Conservation (phyloP, 2,329 filamentous ascomycete species). For the Chaetomium globosum region DNA sequence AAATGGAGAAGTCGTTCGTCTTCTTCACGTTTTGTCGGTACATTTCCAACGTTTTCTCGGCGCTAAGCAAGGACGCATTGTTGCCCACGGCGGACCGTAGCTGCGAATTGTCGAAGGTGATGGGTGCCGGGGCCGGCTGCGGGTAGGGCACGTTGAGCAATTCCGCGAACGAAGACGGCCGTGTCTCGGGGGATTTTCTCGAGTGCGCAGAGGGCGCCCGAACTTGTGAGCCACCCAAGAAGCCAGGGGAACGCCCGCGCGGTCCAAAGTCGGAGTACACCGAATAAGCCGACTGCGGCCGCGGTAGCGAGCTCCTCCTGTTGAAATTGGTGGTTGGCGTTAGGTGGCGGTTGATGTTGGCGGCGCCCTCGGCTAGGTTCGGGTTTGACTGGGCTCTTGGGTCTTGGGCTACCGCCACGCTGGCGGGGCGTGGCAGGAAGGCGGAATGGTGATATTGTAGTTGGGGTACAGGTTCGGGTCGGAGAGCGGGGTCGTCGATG, state of each 20-base stretch:
- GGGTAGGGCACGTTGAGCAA: constrained; percentile 73
- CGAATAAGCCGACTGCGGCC: constrained; percentile 78
- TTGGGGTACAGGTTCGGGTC: constrained; percentile 53
- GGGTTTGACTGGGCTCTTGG: constrained; percentile 54
- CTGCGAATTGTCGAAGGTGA: constrained; percentile 77
- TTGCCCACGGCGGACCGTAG: constrained; percentile 78
- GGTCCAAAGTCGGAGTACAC: constrained; percentile 68
- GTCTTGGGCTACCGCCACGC: constrained; percentile 45
- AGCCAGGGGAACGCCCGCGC: constrained; percentile 63
- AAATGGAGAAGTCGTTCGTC: constrained; percentile 83
- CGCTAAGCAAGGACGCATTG: constrained; percentile 87
- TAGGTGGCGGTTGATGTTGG: constrained; percentile 62
- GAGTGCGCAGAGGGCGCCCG: constrained; percentile 55
- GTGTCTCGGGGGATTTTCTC: constrained; percentile 59
- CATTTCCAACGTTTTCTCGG: constrained; percentile 95
- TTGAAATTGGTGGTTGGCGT: constrained; percentile 60
- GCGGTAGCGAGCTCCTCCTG: constrained; percentile 60
- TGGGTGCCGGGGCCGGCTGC: constrained; percentile 69
- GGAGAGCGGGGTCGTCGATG: constrained; percentile 49
- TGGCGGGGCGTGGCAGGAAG: constrained; percentile 49
- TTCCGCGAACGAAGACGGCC: constrained; percentile 60
- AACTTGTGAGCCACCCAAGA: constrained; percentile 48
- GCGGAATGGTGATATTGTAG: constrained; percentile 64
- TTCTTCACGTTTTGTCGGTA: constrained; percentile 97
- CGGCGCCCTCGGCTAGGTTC: constrained; percentile 55